Evolutionary conservation across 768 basidiomycete genomes (phyloP), one percentile per base, ranked within the genome.

Genomic region (Boletus rubroflammeus): DNA sequence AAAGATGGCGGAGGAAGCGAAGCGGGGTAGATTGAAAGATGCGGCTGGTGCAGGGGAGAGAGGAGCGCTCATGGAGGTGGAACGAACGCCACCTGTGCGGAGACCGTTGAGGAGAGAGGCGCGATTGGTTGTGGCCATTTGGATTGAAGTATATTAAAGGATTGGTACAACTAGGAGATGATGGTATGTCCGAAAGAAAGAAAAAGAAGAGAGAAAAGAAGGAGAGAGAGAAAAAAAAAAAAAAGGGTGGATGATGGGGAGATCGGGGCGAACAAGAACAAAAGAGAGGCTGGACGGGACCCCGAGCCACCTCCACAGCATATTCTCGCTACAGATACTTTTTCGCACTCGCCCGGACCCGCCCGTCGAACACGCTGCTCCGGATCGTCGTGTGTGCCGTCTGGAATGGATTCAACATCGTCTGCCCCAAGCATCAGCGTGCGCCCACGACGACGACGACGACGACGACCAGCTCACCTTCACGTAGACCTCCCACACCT

Each of bases 401-500:
- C 63, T 98, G 91, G 74, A 99, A 99, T n/a, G 97, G 96, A 65
- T 97, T 99, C 72, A 97, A 51, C 76, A 83, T 78, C 55, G 89
- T 85, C 94, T 96, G 73, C 19, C 1, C 34, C 51, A 7, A 8
- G 28, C 43, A 28, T 47, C 53, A 51, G 51, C 10, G 11, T 5
- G 25, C 40, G 7, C 6, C 0, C 32, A 1, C 2, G 21, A 3
- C 41, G 15, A 26, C 39, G 21, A 3, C 41, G 15, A 26, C 39
- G 8, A 29, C 40, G 38, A 6, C 26, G 34, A 28, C 50, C 25
- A 0, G 21, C 79, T 60, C 59, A 94, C 97, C 86, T 99, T 99
- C 45, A 96, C 83, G 74, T 96, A 98, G 62, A 90, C 65, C 78
- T 99, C 97, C 96, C 97, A 99, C 28, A 96, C 86, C 9, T 98